phyloP scores from a whole-genome alignment of 2,329 filamentous ascomycete species.

The Colletotrichum caudatum region DNA sequence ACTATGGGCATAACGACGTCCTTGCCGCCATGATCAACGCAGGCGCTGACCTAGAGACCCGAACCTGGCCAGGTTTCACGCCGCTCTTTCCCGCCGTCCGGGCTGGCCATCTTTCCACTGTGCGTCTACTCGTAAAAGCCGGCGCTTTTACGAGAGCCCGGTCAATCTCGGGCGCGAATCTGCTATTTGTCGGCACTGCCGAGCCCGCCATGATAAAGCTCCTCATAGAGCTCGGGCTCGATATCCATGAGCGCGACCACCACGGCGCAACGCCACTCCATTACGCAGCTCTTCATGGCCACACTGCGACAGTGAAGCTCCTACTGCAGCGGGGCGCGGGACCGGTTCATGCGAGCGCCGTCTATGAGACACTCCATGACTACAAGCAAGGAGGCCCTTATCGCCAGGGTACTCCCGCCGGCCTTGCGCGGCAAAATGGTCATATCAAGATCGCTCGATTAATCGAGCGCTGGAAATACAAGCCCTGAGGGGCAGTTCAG shows the following conservation, averaged over 20 bases:
- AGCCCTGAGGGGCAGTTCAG: conserved; percentile 3
- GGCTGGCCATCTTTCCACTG: conserved; percentile 44
- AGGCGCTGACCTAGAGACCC: conserved; percentile 43
- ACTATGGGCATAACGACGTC: conserved; percentile 45
- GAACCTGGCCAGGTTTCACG: conserved; percentile 45
- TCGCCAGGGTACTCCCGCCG: conserved; percentile 45
- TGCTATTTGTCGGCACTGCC: conserved; percentile 44
- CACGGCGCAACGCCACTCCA: conserved; percentile 47
- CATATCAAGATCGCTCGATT: conserved; percentile 38
- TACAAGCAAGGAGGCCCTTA: conserved; percentile 41
- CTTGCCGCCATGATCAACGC: conserved; percentile 45
- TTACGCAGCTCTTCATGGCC: conserved; percentile 44
- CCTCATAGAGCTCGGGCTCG: conserved; percentile 42
- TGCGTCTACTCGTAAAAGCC: conserved; percentile 45
- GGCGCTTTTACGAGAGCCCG: conserved; percentile 43
- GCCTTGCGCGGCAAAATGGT: conserved; percentile 45
- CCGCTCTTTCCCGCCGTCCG: conserved; percentile 47
- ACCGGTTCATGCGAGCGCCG: conserved; percentile 43
- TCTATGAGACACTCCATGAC: conserved; percentile 44
- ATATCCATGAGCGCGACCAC: conserved; percentile 45
- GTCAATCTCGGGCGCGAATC: conserved; percentile 41
- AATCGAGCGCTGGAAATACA: conserved; percentile 42
- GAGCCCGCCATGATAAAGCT: conserved; percentile 42
- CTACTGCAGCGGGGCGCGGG: conserved; percentile 44
- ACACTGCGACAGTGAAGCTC: conserved; percentile 46